These are phyloP conservation scores for Kondoa subrosea DNA, from an alignment of 768 basidiomycete genomes.

Conservation along the genomic window DNA sequence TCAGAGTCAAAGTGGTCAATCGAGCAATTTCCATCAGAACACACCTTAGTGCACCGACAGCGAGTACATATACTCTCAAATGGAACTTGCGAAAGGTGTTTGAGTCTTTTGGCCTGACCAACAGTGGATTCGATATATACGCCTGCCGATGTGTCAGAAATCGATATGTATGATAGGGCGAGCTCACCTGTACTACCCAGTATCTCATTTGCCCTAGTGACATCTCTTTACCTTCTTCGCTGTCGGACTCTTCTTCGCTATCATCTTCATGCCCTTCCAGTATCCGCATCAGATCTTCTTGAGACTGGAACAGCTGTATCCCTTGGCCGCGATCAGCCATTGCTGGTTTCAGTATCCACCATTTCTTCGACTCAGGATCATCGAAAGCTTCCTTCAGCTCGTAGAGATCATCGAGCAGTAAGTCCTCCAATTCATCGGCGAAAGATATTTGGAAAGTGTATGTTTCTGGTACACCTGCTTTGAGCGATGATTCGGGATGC, in stretches of 20 bases:
- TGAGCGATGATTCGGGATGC: slow-evolving; percentile 45
- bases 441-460: slow-evolving; percentile 74
- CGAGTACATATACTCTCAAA: slow-evolving; percentile 56
- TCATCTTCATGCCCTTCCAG: slow-evolving; percentile 58
- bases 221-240: slow-evolving; percentile 22
- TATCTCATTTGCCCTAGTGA: slow-evolving; percentile 72
- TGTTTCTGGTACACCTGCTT: slow-evolving; percentile 47
- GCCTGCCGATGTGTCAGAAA: slow-evolving; percentile 41
- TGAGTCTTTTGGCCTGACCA: slow-evolving; percentile 50
- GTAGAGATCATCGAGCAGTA: slow-evolving; percentile 82
- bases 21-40: background rate
- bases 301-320: slow-evolving; percentile 70
- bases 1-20: background rate
- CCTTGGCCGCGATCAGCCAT: slow-evolving; percentile 96
- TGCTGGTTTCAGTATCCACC: slow-evolving; percentile 95
- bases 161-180: background rate
- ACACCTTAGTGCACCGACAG: slow-evolving; percentile 34
- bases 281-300: slow-evolving; percentile 51
- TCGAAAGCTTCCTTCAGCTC: slow-evolving; percentile 56
- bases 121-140: slow-evolving; percentile 59
- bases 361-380: slow-evolving; percentile 33
- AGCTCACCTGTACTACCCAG: slow-evolving; percentile 77
- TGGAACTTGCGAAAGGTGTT: slow-evolving; percentile 52
- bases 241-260: slow-evolving; percentile 22
- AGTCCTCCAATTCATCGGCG: slow-evolving; percentile 84